Evolutionary conservation across 163 green algal species (phyloP).

Genomic region (Prototheca stagnorum): DNA sequence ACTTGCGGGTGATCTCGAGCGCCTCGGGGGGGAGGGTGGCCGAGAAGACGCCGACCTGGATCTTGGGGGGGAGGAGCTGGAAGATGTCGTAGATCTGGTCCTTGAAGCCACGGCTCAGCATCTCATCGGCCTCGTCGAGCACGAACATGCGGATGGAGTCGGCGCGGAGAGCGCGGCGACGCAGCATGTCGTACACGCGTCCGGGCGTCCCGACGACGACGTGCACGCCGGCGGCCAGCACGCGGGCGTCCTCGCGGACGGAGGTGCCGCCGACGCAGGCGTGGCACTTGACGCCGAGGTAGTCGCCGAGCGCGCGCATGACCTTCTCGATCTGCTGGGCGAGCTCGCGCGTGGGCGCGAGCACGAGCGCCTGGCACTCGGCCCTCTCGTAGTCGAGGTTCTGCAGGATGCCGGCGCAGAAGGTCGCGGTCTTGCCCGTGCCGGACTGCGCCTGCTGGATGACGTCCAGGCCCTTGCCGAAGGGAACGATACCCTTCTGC

Average conservation of each 20-base stretch:
- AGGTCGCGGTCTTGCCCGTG: conserved; percentile 99
- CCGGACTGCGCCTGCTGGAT: conserved; percentile 99
- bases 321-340: conserved; percentile 99
- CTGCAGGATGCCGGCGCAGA: conserved; percentile 97
- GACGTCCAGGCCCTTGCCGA: conserved; percentile 93
- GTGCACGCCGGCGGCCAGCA: conserved; percentile 82
- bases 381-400: conserved; percentile 87
- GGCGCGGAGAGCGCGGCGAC: conserved; percentile 77
- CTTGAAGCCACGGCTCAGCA: conserved; percentile 99
- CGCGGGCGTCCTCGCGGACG: conserved; percentile 92
- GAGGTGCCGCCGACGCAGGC: conserved; percentile 95
- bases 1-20: conserved; percentile 99
- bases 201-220: conserved; percentile 97
- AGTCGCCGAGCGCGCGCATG: conserved; percentile 88
- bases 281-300: conserved; percentile 97
- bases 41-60: conserved; percentile 99
- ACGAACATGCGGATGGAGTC: conserved; percentile 95
- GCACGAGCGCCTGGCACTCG: conserved; percentile 94
- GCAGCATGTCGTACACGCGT: conserved; percentile 98
- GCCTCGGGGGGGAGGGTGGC: conserved; percentile 96
- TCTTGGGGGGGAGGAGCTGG: conserved; percentile 97
- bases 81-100: conserved; percentile 99
- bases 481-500: conserved; percentile 98
- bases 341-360: conserved; percentile 95
- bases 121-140: conserved; percentile 99